Evolutionary conservation across 2,329 filamentous ascomycete species (phyloP), one percentile per base, ranked within the genome.

Genomic region (Trichoderma sp.): DNA sequence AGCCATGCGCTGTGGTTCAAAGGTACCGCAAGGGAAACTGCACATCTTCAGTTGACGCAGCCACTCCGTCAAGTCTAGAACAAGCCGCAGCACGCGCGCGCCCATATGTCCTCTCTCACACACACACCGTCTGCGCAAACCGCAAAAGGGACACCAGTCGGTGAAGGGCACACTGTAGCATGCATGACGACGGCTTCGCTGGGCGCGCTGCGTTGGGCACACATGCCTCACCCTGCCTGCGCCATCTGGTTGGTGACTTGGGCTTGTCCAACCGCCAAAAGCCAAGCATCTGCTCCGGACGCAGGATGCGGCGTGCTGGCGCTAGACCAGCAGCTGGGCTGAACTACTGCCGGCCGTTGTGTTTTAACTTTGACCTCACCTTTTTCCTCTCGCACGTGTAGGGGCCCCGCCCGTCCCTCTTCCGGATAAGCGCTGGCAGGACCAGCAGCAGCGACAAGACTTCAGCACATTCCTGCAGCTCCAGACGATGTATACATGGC

Each of bases 171-270:
- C 3, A 35, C 33, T 35, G 33, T 35, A 43, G n/a, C 33, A n/a
- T 57, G 63, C 53, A 59, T 58, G 63, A 35, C 27, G n/a, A 37
- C 4, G 55, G 63, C 37, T 43, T 57, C n/a, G 40, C 49, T 56
- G 63, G 55, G 33, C 6, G 37, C 35, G 35, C n/a, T 58, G 55
- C 40, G 63, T 67, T 52, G 63, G 63, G 63, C 63, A 67, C 55
- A 33, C 53, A 59, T 58, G 29, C 63, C 21, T 67, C 55, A 27
- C 57, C 27, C 14, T 43, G 37, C 63, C 33, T 33, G 37, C 53
- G n/a, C n/a, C 21, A 35, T 31, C 56, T n/a, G 24, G 6, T 29
- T 31, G 35, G 49, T 3, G 33, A 35, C 33, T 35, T 35, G 33
- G 33, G 13, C 33, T 16, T 55, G 35, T 33, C 53, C 37, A 31